These are phyloP conservation scores for Aspergillus pseudonomiae DNA, from an alignment of 2,329 filamentous ascomycete genomes.

Conservation along the genomic window DNA sequence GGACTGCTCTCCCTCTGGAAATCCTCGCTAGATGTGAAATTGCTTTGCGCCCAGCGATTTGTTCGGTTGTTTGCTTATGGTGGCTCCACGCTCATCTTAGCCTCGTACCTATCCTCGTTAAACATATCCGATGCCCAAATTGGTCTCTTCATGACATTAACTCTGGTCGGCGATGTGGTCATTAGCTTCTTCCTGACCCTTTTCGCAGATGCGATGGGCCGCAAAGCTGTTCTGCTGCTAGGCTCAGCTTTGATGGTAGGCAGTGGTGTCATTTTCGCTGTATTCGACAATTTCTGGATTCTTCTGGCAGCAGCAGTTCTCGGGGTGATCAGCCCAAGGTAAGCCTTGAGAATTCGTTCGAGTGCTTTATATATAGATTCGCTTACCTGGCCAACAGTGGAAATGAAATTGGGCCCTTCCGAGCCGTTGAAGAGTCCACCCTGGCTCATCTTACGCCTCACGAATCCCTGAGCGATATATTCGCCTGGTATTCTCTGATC, in stretches of 20 bases:
- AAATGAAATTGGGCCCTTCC: conserved; percentile 69
- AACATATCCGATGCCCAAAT: conserved; percentile 61
- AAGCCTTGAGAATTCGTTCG: background rate
- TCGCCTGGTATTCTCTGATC: conserved; percentile 62
- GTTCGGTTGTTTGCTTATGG: conserved; percentile 67
- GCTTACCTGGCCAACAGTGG: conserved; percentile 41
- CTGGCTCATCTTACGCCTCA: conserved; percentile 63
- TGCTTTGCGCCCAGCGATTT: conserved; percentile 46
- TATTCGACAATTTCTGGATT: conserved; percentile 62
- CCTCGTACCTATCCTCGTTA: conserved; percentile 62
- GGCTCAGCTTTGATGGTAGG: conserved; percentile 61
- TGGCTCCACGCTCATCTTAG: conserved; percentile 62
- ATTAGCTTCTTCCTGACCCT: conserved; percentile 62
- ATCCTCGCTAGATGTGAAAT: conserved; percentile 41
- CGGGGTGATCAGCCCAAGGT: conserved; percentile 63
- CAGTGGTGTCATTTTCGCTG: conserved; percentile 58
- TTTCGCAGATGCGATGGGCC: conserved; percentile 61
- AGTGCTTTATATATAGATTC: background rate
- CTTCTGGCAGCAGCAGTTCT: conserved; percentile 61
- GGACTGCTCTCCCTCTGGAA: conserved; percentile 42
- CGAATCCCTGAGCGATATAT: conserved; percentile 61
- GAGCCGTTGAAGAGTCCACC: conserved; percentile 68
- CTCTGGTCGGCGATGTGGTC: conserved; percentile 62
- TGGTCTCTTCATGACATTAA: conserved; percentile 67
- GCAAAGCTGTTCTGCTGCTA: conserved; percentile 56